Percentiles rank a stretch among this genome's conserved stretches.
Evolutionary conservation across 805 yeast species (phyloP).

Genomic region (Schwanniomyces sp.): DNA sequence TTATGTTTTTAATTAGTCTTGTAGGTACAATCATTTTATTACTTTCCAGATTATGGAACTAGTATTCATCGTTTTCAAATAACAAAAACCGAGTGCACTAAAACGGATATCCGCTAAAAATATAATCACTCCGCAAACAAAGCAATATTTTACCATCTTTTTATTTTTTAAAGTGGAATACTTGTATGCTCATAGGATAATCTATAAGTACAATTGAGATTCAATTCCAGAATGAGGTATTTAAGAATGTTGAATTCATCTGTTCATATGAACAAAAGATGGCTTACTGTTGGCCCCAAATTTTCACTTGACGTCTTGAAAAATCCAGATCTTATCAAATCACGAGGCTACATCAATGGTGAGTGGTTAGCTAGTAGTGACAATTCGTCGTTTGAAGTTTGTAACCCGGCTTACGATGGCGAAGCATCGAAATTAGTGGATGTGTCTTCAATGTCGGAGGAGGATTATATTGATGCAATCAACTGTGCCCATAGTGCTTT

Average conservation of each 20-base stretch:
- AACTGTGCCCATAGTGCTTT: constrained; percentile 56
- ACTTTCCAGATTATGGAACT: background rate
- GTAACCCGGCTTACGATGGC: constrained; percentile 67
- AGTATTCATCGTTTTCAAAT: no score
- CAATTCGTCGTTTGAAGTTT: constrained; percentile 56
- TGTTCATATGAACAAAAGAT: background rate
- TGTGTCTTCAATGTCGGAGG: constrained; percentile 53
- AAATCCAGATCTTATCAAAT: constrained; percentile 52
- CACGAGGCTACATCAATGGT: constrained; percentile 71
- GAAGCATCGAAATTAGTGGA: constrained; percentile 43
- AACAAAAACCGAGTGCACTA: background rate
- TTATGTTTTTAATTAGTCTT: background rate
- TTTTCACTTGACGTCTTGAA: constrained; percentile 20
- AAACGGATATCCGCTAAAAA: background rate
- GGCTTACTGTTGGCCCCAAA: background rate
- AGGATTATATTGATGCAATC: constrained; percentile 55
- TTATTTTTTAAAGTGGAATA: no score
- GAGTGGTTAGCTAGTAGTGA: constrained; percentile 57
- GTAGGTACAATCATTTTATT: no score
- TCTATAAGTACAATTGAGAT: no score
- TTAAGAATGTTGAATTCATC: background rate
- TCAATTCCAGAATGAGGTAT: background rate
- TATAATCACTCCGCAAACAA: background rate
- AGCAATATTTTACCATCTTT: background rate
- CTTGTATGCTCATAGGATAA: no score